Base-by-base conservation (phyloP, 192 early-diverging fungal species). In the Pilobolus umbonatus region DNA sequence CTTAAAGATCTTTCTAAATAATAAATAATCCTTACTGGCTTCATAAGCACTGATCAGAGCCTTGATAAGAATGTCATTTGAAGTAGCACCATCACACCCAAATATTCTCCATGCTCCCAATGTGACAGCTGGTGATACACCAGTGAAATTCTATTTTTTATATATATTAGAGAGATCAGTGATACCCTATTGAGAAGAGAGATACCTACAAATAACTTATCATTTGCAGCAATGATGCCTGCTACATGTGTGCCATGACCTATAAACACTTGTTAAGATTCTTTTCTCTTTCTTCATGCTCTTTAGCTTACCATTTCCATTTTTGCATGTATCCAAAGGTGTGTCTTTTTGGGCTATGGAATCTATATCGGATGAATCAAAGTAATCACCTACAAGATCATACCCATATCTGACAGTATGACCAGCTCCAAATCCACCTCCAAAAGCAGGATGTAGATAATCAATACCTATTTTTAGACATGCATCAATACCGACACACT, bases 61-160 rank as follows among this genome's bases (percentile, higher is more conserved):
- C 49, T 84, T 78, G 51, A 91, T 82, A 30, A 95, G 82, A 36
- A 93, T 59, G 48, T 92, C 91, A 28, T 82, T 81, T 29, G 77
- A 74, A 0, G 80, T 78, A 26, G 75, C 73, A 48, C 84, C 84
- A 57, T 74, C 75, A 67, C 92, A 95, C 6, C 90, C 88, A 68
- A 91, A 88, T 17, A 94, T 78, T 55, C 93, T 77, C 78, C 89
- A 97, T 5, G 79, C 80, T 8, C 88, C 88, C 28, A 95, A 67
- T 3, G 76, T 88, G 26, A 84, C 85, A 11, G 68, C 66, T n/a
- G 83, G 87, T 0, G 83, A 84, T 19, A 89, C 82, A 24, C 88
- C 88, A 1, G 73, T 68, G n/a, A 83, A 80, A 57, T 65, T 65
- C 69, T 72, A 54, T 0, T 19, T 15, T 34, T 35, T n/a, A 35